Percentiles rank a stretch among this genome's conserved stretches.
These are phyloP conservation scores for Annona squamosa DNA, from an alignment of 164 flowering plant genomes.

Conservation along the genomic window DNA sequence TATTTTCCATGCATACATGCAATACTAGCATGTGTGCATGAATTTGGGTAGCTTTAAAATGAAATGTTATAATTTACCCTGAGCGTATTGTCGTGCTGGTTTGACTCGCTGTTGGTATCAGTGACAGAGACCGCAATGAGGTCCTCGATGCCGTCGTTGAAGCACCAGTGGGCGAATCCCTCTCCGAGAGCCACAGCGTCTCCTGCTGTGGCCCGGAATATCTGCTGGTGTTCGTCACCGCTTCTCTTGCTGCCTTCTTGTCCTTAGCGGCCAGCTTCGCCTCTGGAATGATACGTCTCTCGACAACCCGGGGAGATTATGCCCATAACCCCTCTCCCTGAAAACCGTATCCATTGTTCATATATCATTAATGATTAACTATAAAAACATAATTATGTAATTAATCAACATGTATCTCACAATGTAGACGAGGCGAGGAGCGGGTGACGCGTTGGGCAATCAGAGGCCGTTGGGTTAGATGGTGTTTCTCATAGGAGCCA, in stretches of 20 bases:
- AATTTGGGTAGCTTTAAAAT: too few relatives aligned
- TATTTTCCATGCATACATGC: constrained; percentile 1
- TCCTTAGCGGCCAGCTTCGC: background rate
- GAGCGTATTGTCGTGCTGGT: constrained; percentile 36
- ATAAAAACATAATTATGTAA: too few relatives aligned
- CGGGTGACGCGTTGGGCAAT: constrained; percentile 36
- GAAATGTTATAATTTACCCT: constrained; percentile 20
- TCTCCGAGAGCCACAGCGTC: constrained; percentile 32
- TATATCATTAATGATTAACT: too few relatives aligned
- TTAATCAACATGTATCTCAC: constrained; percentile 5
- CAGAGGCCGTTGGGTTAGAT: constrained; percentile 35
- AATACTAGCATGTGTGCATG: background rate
- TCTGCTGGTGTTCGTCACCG: constrained; percentile 37
- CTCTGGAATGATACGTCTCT: constrained; percentile 32
- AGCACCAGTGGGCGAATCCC: constrained; percentile 35
- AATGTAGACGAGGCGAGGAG: constrained; percentile 37
- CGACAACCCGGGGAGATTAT: constrained; percentile 51
- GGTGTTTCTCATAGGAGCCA: constrained; percentile 6
- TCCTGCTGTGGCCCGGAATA: constrained; percentile 22
- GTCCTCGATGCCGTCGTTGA: constrained; percentile 33
- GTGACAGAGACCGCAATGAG: constrained; percentile 19
- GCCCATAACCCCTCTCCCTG: constrained; percentile 47
- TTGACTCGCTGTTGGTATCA: constrained; percentile 24
- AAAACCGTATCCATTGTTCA: background rate
- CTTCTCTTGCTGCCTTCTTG: constrained; percentile 1